Base-by-base conservation (phyloP, 305 asterid genomes). In the Ajuga reptans region DNA sequence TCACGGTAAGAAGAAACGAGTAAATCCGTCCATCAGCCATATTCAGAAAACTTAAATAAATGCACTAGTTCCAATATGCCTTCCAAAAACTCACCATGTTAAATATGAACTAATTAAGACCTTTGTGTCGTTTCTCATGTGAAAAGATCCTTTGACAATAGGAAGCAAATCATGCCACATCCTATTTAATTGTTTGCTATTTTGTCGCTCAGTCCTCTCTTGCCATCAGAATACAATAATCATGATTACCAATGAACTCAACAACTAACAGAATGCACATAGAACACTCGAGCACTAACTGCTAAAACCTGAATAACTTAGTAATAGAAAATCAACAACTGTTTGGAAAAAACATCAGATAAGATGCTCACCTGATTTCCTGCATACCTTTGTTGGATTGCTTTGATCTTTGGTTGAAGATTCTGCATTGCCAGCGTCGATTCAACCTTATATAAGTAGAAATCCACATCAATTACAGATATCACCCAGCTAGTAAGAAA, bases 371-470 rank as follows among this genome's bases (percentile, higher is more conserved):
- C 99, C 87, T 91, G 96, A 83, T 94, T 94, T 79, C 99, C 99
- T 14, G 95, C 90, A 85, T 91, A 91, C 87, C 98, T 81, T 83
- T 89, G 89, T 77, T 94, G 99, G 73, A 94, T 94, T 4, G 99
- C 98, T 84, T 94, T 94, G 79, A 94, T 78, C 83, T 91, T 94
- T 69, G 99, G 98, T 80, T 92, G 98, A 72, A 92, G 96, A 82
- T 84, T 94, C 87, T 94, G 99, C 99, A 94, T 94, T 65, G 96
- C 99, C 74, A 94, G 62, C 6, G 98, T 91, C 11, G 99, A 94
- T 79, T 94, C 99, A 71, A 94, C 98, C 99, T 92, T 81, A 66
- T 65, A 73, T 55, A 64, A 62, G 84, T 29, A 24, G 55, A 66
- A 31, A 73, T 39, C 46, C 53, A 65, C 36, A 71, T 69, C 64